A percentile compares a stretch with the other conserved stretches of the same genome.
Evolutionary conservation across 257 asterid species (phyloP).

Genomic region (Striga asiatica): DNA sequence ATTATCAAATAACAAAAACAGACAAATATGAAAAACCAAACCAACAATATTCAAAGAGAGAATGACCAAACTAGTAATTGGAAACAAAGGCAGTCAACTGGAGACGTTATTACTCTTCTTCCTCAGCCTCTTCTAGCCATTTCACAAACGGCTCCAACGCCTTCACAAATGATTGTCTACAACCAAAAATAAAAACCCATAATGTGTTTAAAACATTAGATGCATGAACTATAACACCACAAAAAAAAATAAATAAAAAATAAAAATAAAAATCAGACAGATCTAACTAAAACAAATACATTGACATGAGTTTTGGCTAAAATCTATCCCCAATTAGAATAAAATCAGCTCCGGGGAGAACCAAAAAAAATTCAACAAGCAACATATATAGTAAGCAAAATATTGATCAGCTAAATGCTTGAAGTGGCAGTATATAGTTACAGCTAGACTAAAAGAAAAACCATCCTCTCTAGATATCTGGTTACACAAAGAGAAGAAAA

Average conservation of each 20-base stretch:
- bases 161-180: constrained; percentile 88
- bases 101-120: constrained; percentile 68
- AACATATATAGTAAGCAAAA: too few relatives aligned
- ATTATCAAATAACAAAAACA: not conserved
- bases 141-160: constrained; percentile 85
- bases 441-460: not conserved
- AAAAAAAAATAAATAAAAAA: not conserved
- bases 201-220: not conserved
- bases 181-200: not conserved
- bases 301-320: too few relatives aligned
- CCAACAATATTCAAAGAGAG: not conserved
- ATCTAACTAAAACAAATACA: too few relatives aligned
- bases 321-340: too few relatives aligned
- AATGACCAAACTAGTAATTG: not conserved
- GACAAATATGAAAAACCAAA: not conserved
- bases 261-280: too few relatives aligned
- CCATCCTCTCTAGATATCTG: too few relatives aligned
- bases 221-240: not conserved
- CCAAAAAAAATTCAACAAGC: too few relatives aligned
- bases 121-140: constrained; percentile 99
- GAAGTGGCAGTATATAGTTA: not conserved
- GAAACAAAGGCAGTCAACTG: not conserved
- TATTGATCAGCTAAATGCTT: not conserved
- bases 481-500: too few relatives aligned
- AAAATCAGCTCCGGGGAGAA: too few relatives aligned